Evolutionary conservation across 1,284 basidiomycete species (phyloP), one percentile per base, ranked within the genome.

Genomic region (Ustilago shanxiensis): DNA sequence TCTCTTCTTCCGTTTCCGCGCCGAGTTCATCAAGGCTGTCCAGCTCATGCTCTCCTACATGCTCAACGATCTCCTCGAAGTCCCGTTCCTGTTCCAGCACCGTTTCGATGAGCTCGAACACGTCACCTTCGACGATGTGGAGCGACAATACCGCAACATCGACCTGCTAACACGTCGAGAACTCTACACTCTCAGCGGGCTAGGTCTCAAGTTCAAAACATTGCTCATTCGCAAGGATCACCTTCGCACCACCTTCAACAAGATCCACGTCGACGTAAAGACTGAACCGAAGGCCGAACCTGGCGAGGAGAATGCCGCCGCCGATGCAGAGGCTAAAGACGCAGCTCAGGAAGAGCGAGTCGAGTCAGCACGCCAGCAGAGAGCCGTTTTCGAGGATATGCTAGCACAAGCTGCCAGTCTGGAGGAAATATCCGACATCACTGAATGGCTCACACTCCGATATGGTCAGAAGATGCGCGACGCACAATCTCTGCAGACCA

Each of bases 31-130:
- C 67, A 88, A 90, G 62, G 93, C 94, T 9, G 93, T 99, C 66
- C 91, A 92, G 3, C 90, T 89, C 67, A 91, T 93, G 60, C 89
- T 99, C 41, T 90, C 91, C 49, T 93, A 92, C 86, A 89, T 99
- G 72, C 95, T 98, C 86, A 88, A 94, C 59, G 91, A 95, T 59
- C 90, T 93, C 74, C 86, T 93, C 77, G 97, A 99, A 85, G 95
- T 97, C 9, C 95, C 97, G 0, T 97, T 95, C 86, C 91, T 99
- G 74, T 98, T 93, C 91, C 91, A 92, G 29, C 94, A 98, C 88
- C 93, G 94, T 82, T 91, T 93, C 55, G 97, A 99, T 86, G 92
- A 93, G 83, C 91, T 96, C 81, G 91, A 91, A 49, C 90, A 92
- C 85, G 92, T 93, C 61, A 78, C 67, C 35, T 51, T 63, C 22